phyloP scores from a whole-genome alignment of 768 basidiomycete species.

The Nidularia sp. region DNA sequence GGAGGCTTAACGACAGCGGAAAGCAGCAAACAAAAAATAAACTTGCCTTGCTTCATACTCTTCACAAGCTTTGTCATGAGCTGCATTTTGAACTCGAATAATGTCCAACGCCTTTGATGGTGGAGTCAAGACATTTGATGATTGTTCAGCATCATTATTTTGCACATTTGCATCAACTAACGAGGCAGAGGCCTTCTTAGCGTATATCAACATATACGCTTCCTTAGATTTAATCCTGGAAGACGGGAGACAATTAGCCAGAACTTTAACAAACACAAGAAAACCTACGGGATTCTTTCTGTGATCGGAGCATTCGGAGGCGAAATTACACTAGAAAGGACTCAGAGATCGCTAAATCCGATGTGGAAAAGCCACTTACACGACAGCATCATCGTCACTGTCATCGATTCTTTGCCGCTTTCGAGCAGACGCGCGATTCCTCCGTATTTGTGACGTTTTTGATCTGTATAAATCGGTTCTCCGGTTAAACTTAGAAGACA shows the following conservation, averaged over 20 bases:
- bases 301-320: background rate
- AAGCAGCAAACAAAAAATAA: background rate
- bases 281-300: background rate
- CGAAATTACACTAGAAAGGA: background rate
- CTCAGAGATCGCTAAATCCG: background rate
- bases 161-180: too few species aligned
- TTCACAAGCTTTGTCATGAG: constrained; percentile 51
- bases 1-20: constrained; percentile 1
- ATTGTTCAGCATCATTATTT: too few species aligned
- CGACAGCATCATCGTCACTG: constrained; percentile 46
- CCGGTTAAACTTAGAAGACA: background rate
- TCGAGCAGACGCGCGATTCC: constrained; percentile 36
- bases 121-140: constrained; percentile 29
- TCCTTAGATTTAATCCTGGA: constrained; percentile 67
- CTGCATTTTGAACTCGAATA: constrained; percentile 50
- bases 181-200: constrained; percentile 29
- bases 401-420: constrained; percentile 52
- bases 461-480: background rate
- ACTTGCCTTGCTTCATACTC: constrained; percentile 43
- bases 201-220: constrained; percentile 95
- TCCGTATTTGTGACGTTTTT: constrained; percentile 21
- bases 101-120: constrained; percentile 52
- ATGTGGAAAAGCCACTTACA: background rate
- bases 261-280: background rate
- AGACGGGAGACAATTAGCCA: constrained; percentile 15